These are phyloP conservation scores for Veloboletus limbatus DNA, from an alignment of 1,284 basidiomycete species.

Conservation along the genomic window DNA sequence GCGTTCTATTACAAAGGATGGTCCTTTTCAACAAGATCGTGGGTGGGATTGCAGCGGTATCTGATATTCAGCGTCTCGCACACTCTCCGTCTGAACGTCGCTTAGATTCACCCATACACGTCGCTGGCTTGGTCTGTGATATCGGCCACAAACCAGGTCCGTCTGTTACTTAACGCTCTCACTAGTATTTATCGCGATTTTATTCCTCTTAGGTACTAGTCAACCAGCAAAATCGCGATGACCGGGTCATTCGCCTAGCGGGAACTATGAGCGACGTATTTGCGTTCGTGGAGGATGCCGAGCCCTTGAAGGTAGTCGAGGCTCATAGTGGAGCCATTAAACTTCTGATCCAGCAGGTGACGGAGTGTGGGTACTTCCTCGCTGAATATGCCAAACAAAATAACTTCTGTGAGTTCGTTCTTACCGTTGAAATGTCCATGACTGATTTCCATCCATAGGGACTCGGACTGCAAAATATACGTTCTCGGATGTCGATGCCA, in stretches of 20 bases:
- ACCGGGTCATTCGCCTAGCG: slow-evolving; percentile 11
- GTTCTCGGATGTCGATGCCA: slow-evolving; percentile 17
- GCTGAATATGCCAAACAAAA: slow-evolving; percentile 20
- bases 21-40: slow-evolving; percentile 12
- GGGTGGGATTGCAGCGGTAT: slow-evolving; percentile 16
- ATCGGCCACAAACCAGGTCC: slow-evolving; percentile 21
- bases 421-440: background rate
- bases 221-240: slow-evolving; percentile 17
- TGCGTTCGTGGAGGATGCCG: slow-evolving; percentile 13
- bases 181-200: background rate
- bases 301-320: slow-evolving; percentile 8
- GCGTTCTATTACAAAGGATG: slow-evolving; percentile 15
- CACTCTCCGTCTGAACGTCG: background rate
- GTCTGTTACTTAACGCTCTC: background rate
- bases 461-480: slow-evolving; percentile 20
- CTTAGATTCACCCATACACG: slow-evolving; percentile 19
- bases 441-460: slow-evolving; percentile 12
- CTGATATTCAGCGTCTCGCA: background rate
- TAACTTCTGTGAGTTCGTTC: slow-evolving; percentile 19
- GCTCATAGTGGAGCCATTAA: slow-evolving; percentile 9
- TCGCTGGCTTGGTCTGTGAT: slow-evolving; percentile 24
- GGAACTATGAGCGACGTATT: slow-evolving; percentile 14
- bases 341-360: slow-evolving; percentile 20
- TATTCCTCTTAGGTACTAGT: slow-evolving; percentile 16
- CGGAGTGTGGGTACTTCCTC: slow-evolving; percentile 29